Conservation (phyloP, 257 asterid genomes). For the Cordia subcordata region DNA sequence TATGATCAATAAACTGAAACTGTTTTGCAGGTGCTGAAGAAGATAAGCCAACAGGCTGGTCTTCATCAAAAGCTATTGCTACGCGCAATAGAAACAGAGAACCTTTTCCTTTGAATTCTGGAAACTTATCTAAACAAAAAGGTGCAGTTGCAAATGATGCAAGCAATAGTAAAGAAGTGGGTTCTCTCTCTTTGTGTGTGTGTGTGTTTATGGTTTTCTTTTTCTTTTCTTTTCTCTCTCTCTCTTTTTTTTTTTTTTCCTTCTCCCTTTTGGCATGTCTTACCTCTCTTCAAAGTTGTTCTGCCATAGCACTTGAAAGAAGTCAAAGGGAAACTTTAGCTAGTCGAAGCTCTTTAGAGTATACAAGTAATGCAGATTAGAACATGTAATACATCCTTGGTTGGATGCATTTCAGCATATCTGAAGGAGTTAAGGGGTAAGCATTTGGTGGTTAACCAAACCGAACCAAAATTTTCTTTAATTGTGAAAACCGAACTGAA, state of each 20-base stretch:
- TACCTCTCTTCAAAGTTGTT: neutral
- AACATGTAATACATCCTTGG: too few species aligned
- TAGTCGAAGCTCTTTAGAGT: too few species aligned
- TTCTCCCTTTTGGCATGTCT: too few species aligned
- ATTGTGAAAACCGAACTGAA: too few species aligned
- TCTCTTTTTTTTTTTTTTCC: too few species aligned
- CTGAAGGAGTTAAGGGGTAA: too few species aligned
- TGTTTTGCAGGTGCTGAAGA: constrained; percentile 66
- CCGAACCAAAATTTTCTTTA: too few species aligned
- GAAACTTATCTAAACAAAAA: constrained; percentile 57
- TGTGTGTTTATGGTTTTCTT: too few species aligned
- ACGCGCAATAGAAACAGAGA: constrained; percentile 41
- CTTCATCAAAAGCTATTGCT: constrained; percentile 38
- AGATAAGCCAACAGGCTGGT: constrained; percentile 43
- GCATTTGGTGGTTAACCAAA: too few species aligned
- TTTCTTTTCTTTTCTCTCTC: too few species aligned
- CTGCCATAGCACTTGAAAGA: neutral
- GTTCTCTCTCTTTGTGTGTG: neutral
- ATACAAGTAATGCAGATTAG: too few species aligned
- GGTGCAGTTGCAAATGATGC: constrained; percentile 42
- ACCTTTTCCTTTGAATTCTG: constrained; percentile 38
- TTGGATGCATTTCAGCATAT: too few species aligned
- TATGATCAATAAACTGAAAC: neutral
- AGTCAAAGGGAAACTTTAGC: neutral
- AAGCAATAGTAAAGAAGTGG: constrained; percentile 52